Evolutionary conservation across 768 basidiomycete species (phyloP), one percentile per base, ranked within the genome.

Genomic region (Lactarius sanguifluus): DNA sequence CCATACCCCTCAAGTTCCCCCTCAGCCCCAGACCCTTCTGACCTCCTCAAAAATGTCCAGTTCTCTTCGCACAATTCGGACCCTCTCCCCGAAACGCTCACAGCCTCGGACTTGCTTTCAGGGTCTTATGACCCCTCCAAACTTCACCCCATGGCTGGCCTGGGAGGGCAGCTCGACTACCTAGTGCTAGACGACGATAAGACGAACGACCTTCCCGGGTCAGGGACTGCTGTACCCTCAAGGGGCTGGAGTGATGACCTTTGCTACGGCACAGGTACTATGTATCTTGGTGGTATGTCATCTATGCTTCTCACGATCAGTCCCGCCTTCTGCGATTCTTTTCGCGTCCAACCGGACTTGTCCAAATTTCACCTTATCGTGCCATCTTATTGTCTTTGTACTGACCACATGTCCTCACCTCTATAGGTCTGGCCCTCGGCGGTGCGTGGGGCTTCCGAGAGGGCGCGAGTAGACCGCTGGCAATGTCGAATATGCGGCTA

Each of bases 201-300:
- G 82, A 88, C 89, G 72, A 94, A 79, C 77, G 87, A 93, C 62
- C 81, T 97, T 68, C 94, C 94, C 75, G 97, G 97, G 59, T 87
- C 92, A 72, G 85, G 83, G 72, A 94, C 92, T 67, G 95, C 96
- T 65, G 86, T 99, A 70, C 95, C 96, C 72, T 92, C 90, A 76
- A 83, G 97, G 81, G 95, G 97, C 69, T 98, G 94, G 96, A 92
- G 94, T 80, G 97, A 99, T 81, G 97, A 99, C 81, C 80, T 99
- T 67, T 98, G 95, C 85, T 98, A 98, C 80, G 97, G 97, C 75
- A 98, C 96, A 73, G 97, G 97, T 70, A 96, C 96, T 71, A 97
- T 95, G 81, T 99, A 99, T 87, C 88, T 99, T 64, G 85, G 91
- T 77, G 96, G 96, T 98, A 76, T 76, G 93, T 88, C 70, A 71